A percentile compares a stretch with the other conserved stretches of the same genome.
These are phyloP conservation scores for Exophiala sp. DNA, from an alignment of 2,329 filamentous ascomycete genomes.

Conservation along the genomic window DNA sequence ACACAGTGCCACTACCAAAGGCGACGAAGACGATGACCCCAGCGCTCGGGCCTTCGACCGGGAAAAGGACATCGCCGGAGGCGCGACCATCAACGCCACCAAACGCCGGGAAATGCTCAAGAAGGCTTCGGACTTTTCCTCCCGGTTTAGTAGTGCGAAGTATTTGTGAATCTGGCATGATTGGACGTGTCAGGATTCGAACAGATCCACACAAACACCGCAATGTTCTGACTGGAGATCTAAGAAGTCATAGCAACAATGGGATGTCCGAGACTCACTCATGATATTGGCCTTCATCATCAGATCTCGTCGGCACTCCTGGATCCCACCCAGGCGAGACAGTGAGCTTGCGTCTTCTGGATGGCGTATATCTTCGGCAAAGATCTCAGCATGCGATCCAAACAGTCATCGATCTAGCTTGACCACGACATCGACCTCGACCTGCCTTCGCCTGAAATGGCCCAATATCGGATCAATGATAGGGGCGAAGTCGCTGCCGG, in stretches of 20 bases:
- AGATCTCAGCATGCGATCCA: slow-evolving; percentile 41
- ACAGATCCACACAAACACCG: too few species aligned
- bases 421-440: slow-evolving; percentile 34
- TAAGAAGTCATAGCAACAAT: too few species aligned
- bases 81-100: slow-evolving; percentile 62
- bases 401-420: slow-evolving; percentile 36
- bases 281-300: slow-evolving; percentile 19
- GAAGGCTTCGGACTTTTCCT: slow-evolving; percentile 73
- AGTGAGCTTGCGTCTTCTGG: slow-evolving; percentile 32
- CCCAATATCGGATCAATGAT: slow-evolving; percentile 1
- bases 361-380: slow-evolving; percentile 36
- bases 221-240: too few species aligned
- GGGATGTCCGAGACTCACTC: too few species aligned
- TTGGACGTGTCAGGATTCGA: slow-evolving; percentile 7
- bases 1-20: slow-evolving; percentile 40
- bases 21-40: slow-evolving; percentile 78
- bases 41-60: slow-evolving; percentile 82
- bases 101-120: slow-evolving; percentile 74
- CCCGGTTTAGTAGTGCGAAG: slow-evolving; percentile 69
- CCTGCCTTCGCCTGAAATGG: slow-evolving; percentile 9
- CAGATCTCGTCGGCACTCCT: slow-evolving; percentile 25
- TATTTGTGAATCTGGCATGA: slow-evolving; percentile 45
- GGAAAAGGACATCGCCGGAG: slow-evolving; percentile 86
- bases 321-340: slow-evolving; percentile 9
- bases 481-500: background rate